Conservation (phyloP, 805 yeast species). For the Pichia rugopelliculosa region DNA sequence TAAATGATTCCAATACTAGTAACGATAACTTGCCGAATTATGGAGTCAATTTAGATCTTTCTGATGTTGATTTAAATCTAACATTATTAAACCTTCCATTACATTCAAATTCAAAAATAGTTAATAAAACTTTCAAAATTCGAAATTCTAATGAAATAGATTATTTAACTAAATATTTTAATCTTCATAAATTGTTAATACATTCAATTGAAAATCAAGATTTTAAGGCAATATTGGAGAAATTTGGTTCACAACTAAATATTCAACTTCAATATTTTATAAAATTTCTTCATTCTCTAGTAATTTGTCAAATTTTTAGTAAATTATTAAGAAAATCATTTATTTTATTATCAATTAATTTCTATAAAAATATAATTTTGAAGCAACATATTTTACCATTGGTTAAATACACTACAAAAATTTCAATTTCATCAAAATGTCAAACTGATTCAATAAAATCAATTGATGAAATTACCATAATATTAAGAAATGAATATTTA, state of each 20-base stretch:
- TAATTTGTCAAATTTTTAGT: conserved; percentile 2
- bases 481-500: conserved; percentile 8
- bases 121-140: conserved; percentile 1
- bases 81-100: background rate
- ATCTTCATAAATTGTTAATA: background rate
- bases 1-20: too few relatives aligned
- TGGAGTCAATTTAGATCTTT: too few relatives aligned
- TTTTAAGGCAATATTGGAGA: background rate
- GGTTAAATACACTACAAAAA: background rate
- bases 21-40: too few relatives aligned
- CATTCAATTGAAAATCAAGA: background rate
- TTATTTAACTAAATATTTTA: background rate
- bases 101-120: background rate
- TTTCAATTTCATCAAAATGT: conserved; percentile 7
- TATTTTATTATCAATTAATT: conserved; percentile 7
- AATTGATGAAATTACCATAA: conserved; percentile 2
- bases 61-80: too few relatives aligned
- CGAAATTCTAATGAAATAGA: background rate
- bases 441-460: conserved; percentile 4
- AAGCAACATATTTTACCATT: conserved; percentile 7
- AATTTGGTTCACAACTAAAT: background rate
- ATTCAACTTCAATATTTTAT: background rate
- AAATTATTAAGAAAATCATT: conserved; percentile 6
- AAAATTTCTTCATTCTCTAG: background rate
- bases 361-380: conserved; percentile 7